These are phyloP conservation scores for Rosellinia necatrix DNA, from an alignment of 2,329 filamentous ascomycete genomes.

Conservation along the genomic window DNA sequence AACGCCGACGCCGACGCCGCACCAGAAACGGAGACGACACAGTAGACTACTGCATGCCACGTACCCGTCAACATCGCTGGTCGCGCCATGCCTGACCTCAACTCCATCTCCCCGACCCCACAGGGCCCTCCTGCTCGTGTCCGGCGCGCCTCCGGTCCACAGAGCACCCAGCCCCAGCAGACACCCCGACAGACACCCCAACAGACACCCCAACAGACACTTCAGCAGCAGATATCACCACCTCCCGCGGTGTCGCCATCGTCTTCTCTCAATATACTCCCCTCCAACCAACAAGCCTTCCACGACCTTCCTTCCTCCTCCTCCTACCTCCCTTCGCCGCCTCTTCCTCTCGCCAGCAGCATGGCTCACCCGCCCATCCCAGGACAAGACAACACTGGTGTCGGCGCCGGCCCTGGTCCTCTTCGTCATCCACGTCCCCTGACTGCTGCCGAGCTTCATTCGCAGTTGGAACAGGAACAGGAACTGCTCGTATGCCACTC, in stretches of 20 bases:
- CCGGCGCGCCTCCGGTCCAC: constrained; percentile 51
- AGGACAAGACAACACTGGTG: constrained; percentile 48
- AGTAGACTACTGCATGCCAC: background rate
- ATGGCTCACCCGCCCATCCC: constrained; percentile 37
- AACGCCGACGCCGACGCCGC: background rate
- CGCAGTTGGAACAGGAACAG: constrained; percentile 91
- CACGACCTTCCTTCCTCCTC: constrained; percentile 47
- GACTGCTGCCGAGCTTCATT: constrained; percentile 86
- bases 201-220: too few relatives aligned
- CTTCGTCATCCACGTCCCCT: constrained; percentile 84
- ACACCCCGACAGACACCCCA: constrained; percentile 34
- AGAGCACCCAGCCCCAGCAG: constrained; percentile 40
- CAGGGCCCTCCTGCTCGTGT: constrained; percentile 51
- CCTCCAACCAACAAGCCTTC: constrained; percentile 54
- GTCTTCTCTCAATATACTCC: constrained; percentile 60
- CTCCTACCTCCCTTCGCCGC: constrained; percentile 41
- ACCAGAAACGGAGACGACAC: background rate
- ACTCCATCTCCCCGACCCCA: constrained; percentile 58
- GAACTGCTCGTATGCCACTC: constrained; percentile 66
- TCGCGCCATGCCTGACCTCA: constrained; percentile 52
- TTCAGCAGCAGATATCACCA: too few relatives aligned
- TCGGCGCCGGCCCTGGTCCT: constrained; percentile 68
- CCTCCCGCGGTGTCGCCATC: constrained; percentile 40
- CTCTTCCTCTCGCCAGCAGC: constrained; percentile 25
- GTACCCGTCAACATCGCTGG: background rate